These are phyloP conservation scores for Citrus cavaleriei DNA, from an alignment of 345 rosid species.

Conservation along the genomic window DNA sequence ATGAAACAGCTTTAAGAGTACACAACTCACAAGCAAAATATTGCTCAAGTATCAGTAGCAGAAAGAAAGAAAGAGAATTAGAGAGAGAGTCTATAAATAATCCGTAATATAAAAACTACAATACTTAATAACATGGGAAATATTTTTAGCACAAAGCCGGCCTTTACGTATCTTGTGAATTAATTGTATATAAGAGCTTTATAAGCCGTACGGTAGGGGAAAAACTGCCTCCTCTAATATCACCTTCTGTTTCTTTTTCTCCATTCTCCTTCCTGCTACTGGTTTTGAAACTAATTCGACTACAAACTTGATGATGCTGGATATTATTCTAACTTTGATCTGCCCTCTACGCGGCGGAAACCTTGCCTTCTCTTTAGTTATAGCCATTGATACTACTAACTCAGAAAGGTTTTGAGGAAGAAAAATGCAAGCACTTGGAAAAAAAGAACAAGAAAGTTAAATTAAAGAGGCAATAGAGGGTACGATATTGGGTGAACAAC, in stretches of 20 bases:
- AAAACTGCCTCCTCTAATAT: background rate
- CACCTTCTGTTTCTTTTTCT: conserved; percentile 7
- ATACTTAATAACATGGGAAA: background rate
- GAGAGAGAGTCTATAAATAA: background rate
- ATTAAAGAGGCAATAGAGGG: background rate
- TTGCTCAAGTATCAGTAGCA: background rate
- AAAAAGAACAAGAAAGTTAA: background rate
- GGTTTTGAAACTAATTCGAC: background rate
- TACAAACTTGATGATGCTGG: conserved; percentile 11
- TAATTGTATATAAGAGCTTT: background rate
- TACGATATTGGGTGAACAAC: background rate
- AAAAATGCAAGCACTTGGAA: background rate
- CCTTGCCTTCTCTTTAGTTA: background rate
- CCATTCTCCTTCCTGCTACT: conserved; percentile 1
- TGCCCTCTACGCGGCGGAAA: conserved; percentile 37
- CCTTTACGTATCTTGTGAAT: background rate
- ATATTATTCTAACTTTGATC: conserved; percentile 21
- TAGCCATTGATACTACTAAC: background rate
- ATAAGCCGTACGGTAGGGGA: background rate
- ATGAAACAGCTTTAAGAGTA: background rate
- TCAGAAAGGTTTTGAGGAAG: background rate
- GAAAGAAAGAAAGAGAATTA: background rate
- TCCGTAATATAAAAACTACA: background rate
- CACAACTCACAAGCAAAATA: background rate
- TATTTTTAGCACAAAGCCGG: background rate